Percentiles rank a stretch among this genome's conserved stretches.
Conservation (phyloP, 352 stramenopile species). For the Thalassiosira hispida region DNA sequence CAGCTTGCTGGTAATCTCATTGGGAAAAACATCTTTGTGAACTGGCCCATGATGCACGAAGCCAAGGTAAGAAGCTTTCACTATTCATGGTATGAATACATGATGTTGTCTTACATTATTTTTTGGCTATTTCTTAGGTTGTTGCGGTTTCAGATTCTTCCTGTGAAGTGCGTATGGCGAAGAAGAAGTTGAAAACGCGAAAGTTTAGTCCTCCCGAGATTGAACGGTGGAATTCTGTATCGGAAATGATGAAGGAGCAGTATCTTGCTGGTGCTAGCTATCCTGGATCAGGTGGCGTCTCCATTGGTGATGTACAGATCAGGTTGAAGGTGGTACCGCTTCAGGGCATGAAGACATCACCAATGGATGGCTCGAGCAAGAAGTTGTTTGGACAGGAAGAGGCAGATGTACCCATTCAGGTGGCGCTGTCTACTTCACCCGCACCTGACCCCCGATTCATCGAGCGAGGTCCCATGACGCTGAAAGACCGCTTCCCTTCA, state of each 20-base stretch:
- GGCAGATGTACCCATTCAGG: slow-evolving; percentile 95
- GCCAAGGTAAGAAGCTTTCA: slow-evolving; percentile 69
- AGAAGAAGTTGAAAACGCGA: slow-evolving; percentile 66
- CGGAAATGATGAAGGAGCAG: slow-evolving; percentile 65
- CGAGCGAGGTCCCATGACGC: slow-evolving; percentile 85
- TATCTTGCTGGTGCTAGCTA: slow-evolving; percentile 76
- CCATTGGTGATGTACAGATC: slow-evolving; percentile 90
- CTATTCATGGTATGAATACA: neutral
- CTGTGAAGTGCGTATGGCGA: slow-evolving; percentile 70
- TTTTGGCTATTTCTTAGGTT: slow-evolving; percentile 28
- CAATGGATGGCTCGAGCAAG: slow-evolving; percentile 90
- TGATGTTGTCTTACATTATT: neutral
- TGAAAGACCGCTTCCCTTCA: slow-evolving; percentile 91
- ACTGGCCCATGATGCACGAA: slow-evolving; percentile 99
- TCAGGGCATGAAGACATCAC: slow-evolving; percentile 94
- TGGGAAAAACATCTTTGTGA: slow-evolving; percentile 90
- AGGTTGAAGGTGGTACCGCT: slow-evolving; percentile 88
- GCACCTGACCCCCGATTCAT: slow-evolving; percentile 94
- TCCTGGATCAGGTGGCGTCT: slow-evolving; percentile 86
- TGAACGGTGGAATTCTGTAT: slow-evolving; percentile 73
- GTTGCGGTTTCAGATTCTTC: slow-evolving; percentile 76
- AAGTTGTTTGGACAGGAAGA: slow-evolving; percentile 96
- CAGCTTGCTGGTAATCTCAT: slow-evolving; percentile 83
- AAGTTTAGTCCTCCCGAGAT: slow-evolving; percentile 54
- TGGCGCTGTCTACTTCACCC: slow-evolving; percentile 91